phyloP scores from a whole-genome alignment of 345 rosid genomes.

The Arabis alpina region DNA sequence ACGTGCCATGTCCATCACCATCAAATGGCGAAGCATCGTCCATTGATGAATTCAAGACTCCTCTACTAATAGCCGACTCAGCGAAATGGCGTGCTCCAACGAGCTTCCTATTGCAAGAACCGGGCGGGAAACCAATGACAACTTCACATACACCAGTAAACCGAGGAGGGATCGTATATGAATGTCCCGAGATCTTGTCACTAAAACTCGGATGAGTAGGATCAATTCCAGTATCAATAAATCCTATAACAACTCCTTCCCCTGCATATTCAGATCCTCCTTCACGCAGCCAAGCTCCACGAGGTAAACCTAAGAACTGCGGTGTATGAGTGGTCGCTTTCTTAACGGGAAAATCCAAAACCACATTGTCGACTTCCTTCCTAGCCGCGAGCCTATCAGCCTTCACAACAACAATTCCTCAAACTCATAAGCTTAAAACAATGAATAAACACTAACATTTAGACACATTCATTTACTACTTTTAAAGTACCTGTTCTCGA shows the following conservation, averaged over 20 bases:
- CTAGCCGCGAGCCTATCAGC: slow-evolving; percentile 67
- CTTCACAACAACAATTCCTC: slow-evolving; percentile 42
- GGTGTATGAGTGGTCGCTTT: slow-evolving; percentile 95
- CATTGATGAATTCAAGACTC: slow-evolving; percentile 84
- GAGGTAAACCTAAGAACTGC: slow-evolving; percentile 85
- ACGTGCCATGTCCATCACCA: slow-evolving; percentile 98
- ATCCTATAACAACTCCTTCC: slow-evolving; percentile 90
- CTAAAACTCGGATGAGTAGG: slow-evolving; percentile 89
- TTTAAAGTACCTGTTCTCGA: slow-evolving; percentile 65
- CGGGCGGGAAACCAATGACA: slow-evolving; percentile 90
- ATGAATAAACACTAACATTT: slow-evolving; percentile 6
- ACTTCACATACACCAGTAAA: slow-evolving; percentile 92
- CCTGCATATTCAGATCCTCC: slow-evolving; percentile 88
- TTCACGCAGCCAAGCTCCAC: slow-evolving; percentile 82
- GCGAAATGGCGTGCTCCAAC: slow-evolving; percentile 96
- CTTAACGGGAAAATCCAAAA: slow-evolving; percentile 76
- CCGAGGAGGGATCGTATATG: slow-evolving; percentile 79
- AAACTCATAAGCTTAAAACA: slow-evolving; percentile 12
- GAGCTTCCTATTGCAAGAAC: slow-evolving; percentile 99
- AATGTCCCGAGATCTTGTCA: slow-evolving; percentile 53
- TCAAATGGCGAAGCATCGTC: slow-evolving; percentile 95
- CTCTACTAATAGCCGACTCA: slow-evolving; percentile 96
- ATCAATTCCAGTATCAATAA: slow-evolving; percentile 94
- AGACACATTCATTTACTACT: not conserved
- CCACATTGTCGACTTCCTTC: slow-evolving; percentile 80